Evolutionary conservation across 495 filamentous ascomycete genomes (phyloP).

Genomic region (Friedmanniomyces simplex): DNA sequence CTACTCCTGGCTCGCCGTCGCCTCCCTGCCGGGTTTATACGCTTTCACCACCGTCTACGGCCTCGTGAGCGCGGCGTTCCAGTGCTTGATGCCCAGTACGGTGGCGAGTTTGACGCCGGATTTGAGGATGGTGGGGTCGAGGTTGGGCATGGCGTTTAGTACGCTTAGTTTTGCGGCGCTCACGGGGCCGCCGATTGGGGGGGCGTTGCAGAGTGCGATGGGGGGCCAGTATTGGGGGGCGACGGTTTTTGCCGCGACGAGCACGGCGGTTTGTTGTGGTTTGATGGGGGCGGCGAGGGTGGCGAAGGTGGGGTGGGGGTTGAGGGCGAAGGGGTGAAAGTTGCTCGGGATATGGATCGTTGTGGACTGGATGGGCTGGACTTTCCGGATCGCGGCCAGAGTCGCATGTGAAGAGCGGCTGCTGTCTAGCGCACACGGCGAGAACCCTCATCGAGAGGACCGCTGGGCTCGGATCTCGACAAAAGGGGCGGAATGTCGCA

Average conservation of each 20-base stretch:
- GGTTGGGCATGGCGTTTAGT: slow-evolving; percentile 32
- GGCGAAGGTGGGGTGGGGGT: slow-evolving; percentile 8
- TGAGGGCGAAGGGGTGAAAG: slow-evolving; percentile 4
- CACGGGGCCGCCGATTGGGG: slow-evolving; percentile 31
- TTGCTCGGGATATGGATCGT: no score
- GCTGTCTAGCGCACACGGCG: no score
- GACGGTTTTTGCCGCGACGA: slow-evolving; percentile 26
- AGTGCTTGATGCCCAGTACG: slow-evolving; percentile 28
- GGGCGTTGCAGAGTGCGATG: slow-evolving; percentile 27
- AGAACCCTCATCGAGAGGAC: no score
- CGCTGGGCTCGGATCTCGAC: no score
- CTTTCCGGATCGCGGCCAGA: no score
- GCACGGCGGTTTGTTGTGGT: slow-evolving; percentile 13
- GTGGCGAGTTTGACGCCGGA: slow-evolving; percentile 28
- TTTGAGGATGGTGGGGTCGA: slow-evolving; percentile 26
- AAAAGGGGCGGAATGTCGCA: no score
- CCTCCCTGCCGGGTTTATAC: slow-evolving; percentile 19
- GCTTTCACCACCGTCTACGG: slow-evolving; percentile 29
- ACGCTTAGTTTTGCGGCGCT: slow-evolving; percentile 27
- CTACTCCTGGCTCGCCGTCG: slow-evolving; percentile 30
- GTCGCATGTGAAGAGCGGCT: no score
- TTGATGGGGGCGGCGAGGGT: slow-evolving; percentile 3
- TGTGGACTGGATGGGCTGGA: no score
- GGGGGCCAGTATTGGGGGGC: slow-evolving; percentile 24
- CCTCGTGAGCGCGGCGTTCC: slow-evolving; percentile 24